Percentiles rank a stretch among this genome's conserved stretches.
Conservation (phyloP, 2,329 filamentous ascomycete genomes). For the Colletotrichum cordylinicola region DNA sequence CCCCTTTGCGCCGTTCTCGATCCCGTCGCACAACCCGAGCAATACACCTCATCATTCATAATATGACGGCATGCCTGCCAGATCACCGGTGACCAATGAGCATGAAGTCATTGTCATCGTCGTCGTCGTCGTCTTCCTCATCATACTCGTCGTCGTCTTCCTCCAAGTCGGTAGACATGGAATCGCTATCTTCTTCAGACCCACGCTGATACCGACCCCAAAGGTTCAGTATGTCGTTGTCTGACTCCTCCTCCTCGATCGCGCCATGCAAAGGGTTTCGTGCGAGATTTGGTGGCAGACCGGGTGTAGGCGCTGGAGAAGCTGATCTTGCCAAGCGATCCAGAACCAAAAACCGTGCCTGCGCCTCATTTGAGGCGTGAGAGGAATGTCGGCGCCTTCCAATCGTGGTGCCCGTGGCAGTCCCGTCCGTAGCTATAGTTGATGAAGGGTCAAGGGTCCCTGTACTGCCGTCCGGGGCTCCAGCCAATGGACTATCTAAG, state of each 20-base stretch:
- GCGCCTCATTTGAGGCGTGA: conserved; percentile 30
- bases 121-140: conserved; percentile 53
- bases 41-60: neutral
- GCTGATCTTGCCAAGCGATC: conserved; percentile 42
- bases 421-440: neutral
- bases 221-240: conserved; percentile 54
- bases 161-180: conserved; percentile 39
- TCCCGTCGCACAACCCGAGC: neutral
- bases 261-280: conserved; percentile 24
- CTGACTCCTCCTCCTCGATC: conserved; percentile 47
- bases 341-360: conserved; percentile 36
- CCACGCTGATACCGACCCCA: conserved; percentile 53
- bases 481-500: neutral
- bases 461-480: neutral
- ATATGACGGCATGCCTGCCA: neutral
- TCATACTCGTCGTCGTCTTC: conserved; percentile 47
- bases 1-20: conserved; percentile 1
- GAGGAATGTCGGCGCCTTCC: conserved; percentile 44
- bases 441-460: neutral
- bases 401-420: neutral
- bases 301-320: conserved; percentile 6
- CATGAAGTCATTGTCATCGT: conserved; percentile 56
- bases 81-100: conserved; percentile 54
- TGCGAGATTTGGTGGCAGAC: neutral
- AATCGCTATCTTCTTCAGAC: conserved; percentile 49